These are phyloP conservation scores for Apocynum venetum DNA, from an alignment of 257 asterid species.

Conservation along the genomic window DNA sequence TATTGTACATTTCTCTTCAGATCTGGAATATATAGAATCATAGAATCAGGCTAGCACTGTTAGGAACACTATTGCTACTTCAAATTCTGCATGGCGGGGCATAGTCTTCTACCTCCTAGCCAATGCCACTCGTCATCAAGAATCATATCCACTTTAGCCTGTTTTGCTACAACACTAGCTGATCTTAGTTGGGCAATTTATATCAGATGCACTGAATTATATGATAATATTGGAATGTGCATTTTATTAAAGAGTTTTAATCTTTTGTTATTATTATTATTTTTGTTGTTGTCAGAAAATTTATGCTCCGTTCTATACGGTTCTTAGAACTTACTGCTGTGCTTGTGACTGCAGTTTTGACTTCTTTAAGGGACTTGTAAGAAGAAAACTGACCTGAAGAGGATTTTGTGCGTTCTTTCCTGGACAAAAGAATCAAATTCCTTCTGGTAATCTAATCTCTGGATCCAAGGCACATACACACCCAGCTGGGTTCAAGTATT, in stretches of 20 bases:
- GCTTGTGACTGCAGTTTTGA: conserved; percentile 65
- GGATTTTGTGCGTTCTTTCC: neutral
- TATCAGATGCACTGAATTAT: neutral
- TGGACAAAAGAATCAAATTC: neutral
- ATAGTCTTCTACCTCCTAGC: no score
- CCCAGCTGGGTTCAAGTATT: neutral
- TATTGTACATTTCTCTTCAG: no score
- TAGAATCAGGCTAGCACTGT: no score
- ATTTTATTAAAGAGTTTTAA: neutral
- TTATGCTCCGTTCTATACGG: neutral
- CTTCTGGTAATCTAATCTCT: neutral
- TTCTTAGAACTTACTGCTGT: neutral
- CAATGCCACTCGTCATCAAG: no score
- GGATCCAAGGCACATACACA: neutral
- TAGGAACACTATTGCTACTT: no score
- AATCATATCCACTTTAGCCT: no score
- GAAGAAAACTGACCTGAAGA: conserved; percentile 50
- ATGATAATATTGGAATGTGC: neutral
- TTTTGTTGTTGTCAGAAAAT: neutral
- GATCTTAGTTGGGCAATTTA: neutral
- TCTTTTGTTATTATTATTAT: neutral
- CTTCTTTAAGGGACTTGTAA: conserved; percentile 79
- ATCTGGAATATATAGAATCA: no score
- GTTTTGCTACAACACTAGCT: neutral
- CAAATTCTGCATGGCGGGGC: no score